Percentiles rank a stretch among this genome's conserved stretches.
phyloP scores from a whole-genome alignment of 2,329 filamentous ascomycete species.

The Bipolaris victoriae region DNA sequence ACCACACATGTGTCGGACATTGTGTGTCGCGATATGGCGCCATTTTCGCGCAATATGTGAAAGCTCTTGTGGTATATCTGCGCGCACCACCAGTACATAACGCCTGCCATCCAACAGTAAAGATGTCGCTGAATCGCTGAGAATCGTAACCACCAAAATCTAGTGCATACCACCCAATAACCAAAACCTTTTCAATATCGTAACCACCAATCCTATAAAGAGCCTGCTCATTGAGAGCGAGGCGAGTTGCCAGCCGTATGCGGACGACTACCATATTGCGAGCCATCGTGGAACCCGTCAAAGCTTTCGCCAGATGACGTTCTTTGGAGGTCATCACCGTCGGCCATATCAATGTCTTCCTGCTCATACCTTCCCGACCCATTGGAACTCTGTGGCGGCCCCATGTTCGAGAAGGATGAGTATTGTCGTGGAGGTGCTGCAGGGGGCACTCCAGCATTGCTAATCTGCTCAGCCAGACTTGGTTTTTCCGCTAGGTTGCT shows the following conservation, averaged over 20 bases:
- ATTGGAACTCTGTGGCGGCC: conserved; percentile 23
- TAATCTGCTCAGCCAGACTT: conserved; percentile 46
- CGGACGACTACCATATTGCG: conserved; percentile 31
- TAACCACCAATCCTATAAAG: neutral
- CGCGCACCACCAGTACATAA: conserved; percentile 8
- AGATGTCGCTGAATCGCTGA: conserved; percentile 15
- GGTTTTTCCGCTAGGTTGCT: conserved; percentile 55
- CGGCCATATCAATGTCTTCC: conserved; percentile 39
- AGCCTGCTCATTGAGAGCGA: conserved; percentile 20
- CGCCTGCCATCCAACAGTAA: conserved; percentile 14
- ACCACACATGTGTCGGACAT: neutral
- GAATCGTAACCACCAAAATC: neutral
- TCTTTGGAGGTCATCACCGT: conserved; percentile 29
- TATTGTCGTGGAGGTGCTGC: conserved; percentile 31
- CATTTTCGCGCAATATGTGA: conserved; percentile 19
- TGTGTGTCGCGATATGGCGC: conserved; percentile 27
- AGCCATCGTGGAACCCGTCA: conserved; percentile 39
- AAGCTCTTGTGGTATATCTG: neutral
- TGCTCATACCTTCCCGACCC: conserved; percentile 18
- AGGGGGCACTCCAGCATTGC: conserved; percentile 47
- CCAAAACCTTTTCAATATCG: neutral
- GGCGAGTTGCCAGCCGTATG: conserved; percentile 32
- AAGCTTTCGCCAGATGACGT: conserved; percentile 39
- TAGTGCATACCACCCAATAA: neutral
- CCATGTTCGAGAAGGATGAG: conserved; percentile 28